A percentile compares a stretch with the other conserved stretches of the same genome.
Conservation (phyloP, 176 grass and related monocot genomes). For the Avena sativa region DNA sequence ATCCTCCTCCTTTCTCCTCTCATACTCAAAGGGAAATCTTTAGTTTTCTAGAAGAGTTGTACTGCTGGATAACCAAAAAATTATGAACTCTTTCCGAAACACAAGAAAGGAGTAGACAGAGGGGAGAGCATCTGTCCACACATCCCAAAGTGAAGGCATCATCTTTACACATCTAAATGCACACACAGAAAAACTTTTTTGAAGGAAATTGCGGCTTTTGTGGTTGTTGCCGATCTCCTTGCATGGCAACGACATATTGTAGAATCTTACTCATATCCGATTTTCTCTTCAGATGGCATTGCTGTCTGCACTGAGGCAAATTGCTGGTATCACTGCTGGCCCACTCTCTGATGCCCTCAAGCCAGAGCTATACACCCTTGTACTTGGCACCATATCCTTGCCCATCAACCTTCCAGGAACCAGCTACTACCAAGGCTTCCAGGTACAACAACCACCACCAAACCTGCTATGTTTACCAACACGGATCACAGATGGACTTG, state of each 20-base stretch:
- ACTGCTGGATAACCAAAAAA: constrained; percentile 53
- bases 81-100: constrained; percentile 43
- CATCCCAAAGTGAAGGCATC: constrained; percentile 48
- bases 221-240: constrained; percentile 41
- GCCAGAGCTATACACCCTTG: constrained; percentile 84
- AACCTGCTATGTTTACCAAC: constrained; percentile 30
- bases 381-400: constrained; percentile 88
- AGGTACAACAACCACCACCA: constrained; percentile 52
- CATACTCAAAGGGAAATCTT: constrained; percentile 48
- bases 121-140: constrained; percentile 29
- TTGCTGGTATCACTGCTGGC: constrained; percentile 84
- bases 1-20: constrained; percentile 37
- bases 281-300: constrained; percentile 78
- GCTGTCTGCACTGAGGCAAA: constrained; percentile 83
- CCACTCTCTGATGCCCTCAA: constrained; percentile 84
- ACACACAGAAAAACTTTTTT: constrained; percentile 15
- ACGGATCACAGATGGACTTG: background rate
- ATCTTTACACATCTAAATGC: constrained; percentile 46
- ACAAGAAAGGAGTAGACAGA: constrained; percentile 37
- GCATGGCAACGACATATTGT: constrained; percentile 28
- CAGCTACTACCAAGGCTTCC: constrained; percentile 73
- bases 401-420: constrained; percentile 88
- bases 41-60: constrained; percentile 58
- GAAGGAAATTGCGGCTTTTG: constrained; percentile 11
- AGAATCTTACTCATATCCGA: constrained; percentile 25